These are phyloP conservation scores for Globisporangium perplexum DNA, from an alignment of 352 stramenopile species.

Conservation along the genomic window DNA sequence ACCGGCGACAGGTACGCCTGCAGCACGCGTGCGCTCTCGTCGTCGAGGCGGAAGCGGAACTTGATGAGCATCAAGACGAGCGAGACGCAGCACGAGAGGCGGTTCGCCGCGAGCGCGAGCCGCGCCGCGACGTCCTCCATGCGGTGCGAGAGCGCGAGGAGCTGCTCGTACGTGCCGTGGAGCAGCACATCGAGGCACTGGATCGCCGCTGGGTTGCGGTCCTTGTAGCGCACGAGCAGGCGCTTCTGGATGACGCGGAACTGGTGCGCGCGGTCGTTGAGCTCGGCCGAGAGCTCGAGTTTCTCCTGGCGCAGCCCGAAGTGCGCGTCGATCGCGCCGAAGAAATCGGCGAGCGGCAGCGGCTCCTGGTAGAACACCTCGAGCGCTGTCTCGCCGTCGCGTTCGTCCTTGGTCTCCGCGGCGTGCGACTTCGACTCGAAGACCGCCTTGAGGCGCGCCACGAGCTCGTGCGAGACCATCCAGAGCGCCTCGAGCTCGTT, in stretches of 20 bases:
- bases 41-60: conserved; percentile 74
- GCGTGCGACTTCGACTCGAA: conserved; percentile 20
- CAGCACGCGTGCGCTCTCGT: conserved; percentile 55
- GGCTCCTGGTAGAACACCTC: conserved; percentile 81
- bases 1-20: conserved; percentile 61
- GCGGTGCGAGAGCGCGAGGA: conserved; percentile 65
- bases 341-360: conserved; percentile 83
- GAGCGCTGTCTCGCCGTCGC: conserved; percentile 24
- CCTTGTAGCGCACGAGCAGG: conserved; percentile 87
- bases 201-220: conserved; percentile 76
- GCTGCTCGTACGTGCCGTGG: conserved; percentile 80
- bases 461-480: conserved; percentile 76
- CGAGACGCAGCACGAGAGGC: conserved; percentile 65
- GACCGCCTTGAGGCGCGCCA: conserved; percentile 45
- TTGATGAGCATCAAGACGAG: conserved; percentile 81
- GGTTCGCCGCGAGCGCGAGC: conserved; percentile 49
- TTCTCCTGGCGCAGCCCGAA: conserved; percentile 68
- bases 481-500: conserved; percentile 77
- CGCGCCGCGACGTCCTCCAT: conserved; percentile 57
- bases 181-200: conserved; percentile 82
- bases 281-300: conserved; percentile 44
- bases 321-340: conserved; percentile 83
- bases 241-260: conserved; percentile 89
- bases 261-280: conserved; percentile 86
- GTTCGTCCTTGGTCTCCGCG: conserved; percentile 13